Percentiles rank a stretch among this genome's conserved stretches.
These are phyloP conservation scores for Pogostemon cablin DNA, from an alignment of 257 asterid genomes.

Conservation along the genomic window DNA sequence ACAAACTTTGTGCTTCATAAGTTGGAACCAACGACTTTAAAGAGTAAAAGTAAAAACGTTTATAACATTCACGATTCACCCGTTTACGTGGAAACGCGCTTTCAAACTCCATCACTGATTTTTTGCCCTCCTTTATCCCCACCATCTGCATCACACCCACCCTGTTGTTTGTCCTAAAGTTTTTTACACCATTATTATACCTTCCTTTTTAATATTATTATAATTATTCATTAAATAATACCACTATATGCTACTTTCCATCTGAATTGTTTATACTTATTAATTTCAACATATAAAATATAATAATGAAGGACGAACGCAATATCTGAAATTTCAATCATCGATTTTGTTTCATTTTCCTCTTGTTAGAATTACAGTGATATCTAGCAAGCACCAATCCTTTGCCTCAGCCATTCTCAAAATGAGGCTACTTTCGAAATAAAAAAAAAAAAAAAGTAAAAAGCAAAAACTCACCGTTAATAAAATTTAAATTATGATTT, in stretches of 20 bases:
- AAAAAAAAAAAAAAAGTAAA: not conserved
- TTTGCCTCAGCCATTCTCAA: slow-evolving; percentile 38
- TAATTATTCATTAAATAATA: no score
- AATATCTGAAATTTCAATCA: slow-evolving; percentile 1
- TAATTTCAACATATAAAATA: not conserved
- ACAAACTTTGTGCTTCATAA: no score
- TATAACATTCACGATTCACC: not conserved
- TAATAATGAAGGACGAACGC: not conserved
- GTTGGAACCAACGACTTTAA: slow-evolving; percentile 21
- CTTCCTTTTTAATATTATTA: no score
- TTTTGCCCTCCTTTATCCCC: slow-evolving; percentile 20
- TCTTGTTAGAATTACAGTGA: slow-evolving; percentile 32
- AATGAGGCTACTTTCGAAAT: slow-evolving; percentile 30
- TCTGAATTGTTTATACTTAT: not conserved
- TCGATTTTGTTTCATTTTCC: slow-evolving; percentile 17
- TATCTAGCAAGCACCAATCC: slow-evolving; percentile 14
- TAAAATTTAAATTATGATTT: not conserved
- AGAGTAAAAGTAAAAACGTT: not conserved
- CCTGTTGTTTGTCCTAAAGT: not conserved
- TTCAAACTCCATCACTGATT: slow-evolving; percentile 15
- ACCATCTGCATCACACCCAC: slow-evolving; percentile 6
- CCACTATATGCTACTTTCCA: no score
- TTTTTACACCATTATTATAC: not conserved
- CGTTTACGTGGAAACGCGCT: slow-evolving; percentile 26
- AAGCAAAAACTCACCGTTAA: not conserved